These are phyloP conservation scores for Entomortierella beljakovae DNA, from an alignment of 192 early-diverging fungal species.

Conservation along the genomic window DNA sequence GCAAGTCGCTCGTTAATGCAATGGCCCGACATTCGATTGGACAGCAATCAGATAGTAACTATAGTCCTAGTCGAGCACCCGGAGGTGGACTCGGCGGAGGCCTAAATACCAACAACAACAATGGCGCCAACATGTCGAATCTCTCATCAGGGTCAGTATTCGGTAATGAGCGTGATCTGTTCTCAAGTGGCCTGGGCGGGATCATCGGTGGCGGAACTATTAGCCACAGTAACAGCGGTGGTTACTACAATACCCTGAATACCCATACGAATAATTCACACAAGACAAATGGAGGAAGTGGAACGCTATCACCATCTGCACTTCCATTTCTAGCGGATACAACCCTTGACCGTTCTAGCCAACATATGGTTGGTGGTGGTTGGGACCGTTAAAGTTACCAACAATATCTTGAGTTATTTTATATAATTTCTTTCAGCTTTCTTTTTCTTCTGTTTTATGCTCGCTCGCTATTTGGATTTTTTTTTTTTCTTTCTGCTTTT, in stretches of 20 bases:
- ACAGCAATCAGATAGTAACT: constrained; percentile 10
- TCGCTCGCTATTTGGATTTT: too few relatives aligned
- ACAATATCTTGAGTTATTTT: constrained; percentile 1
- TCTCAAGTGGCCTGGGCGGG: constrained; percentile 45
- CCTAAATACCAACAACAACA: background rate
- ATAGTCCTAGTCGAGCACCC: background rate
- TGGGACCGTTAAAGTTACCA: constrained; percentile 26
- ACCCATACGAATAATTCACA: background rate
- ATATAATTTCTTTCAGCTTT: constrained; percentile 4
- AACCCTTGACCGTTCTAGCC: constrained; percentile 28
- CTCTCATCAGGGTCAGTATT: constrained; percentile 22
- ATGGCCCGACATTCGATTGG: constrained; percentile 40
- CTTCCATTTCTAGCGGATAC: constrained; percentile 27
- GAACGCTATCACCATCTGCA: constrained; percentile 31
- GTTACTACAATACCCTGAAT: constrained; percentile 11
- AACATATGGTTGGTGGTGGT: constrained; percentile 24
- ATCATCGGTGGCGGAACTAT: constrained; percentile 52
- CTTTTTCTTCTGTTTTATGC: background rate
- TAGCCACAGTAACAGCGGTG: constrained; percentile 20
- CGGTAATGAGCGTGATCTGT: constrained; percentile 35
- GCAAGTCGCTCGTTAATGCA: constrained; percentile 36
- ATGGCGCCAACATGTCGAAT: background rate
- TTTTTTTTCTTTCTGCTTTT: background rate
- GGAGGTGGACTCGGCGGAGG: constrained; percentile 7
- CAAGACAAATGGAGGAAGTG: background rate